Conservation (phyloP, 768 basidiomycete genomes). For the Pisolithus sp. region DNA sequence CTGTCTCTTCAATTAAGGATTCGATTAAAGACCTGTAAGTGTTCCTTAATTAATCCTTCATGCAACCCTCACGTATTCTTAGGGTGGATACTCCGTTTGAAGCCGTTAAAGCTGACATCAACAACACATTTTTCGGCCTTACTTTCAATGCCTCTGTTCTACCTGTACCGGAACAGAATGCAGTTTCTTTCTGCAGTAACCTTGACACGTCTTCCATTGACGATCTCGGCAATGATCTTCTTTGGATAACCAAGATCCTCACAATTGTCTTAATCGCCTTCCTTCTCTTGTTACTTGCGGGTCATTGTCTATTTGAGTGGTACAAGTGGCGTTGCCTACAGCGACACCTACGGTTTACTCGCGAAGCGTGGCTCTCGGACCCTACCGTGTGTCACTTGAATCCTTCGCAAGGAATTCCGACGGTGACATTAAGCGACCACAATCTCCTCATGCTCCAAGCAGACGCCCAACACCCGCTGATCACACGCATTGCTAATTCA, state of each 20-base stretch:
- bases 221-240: constrained; percentile 73
- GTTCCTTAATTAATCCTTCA: not conserved
- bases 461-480: constrained; percentile 64
- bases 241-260: constrained; percentile 74
- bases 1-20: constrained; percentile 66
- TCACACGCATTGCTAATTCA: constrained; percentile 56
- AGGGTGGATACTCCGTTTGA: constrained; percentile 88
- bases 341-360: constrained; percentile 58
- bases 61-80: not conserved
- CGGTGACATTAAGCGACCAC: constrained; percentile 60
- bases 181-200: constrained; percentile 66
- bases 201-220: constrained; percentile 85
- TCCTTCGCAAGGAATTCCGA: constrained; percentile 33
- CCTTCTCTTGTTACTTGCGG: constrained; percentile 66
- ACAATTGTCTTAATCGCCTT: constrained; percentile 65
- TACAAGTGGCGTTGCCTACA: constrained; percentile 78
- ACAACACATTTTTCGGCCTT: constrained; percentile 72
- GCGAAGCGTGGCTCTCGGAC: constrained; percentile 72
- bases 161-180: constrained; percentile 67
- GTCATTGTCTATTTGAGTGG: constrained; percentile 78
- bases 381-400: constrained; percentile 47
- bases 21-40: constrained; percentile 63
- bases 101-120: constrained; percentile 80
- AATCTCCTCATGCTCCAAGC: constrained; percentile 73
- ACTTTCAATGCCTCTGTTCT: constrained; percentile 65